Evolutionary conservation across 2,329 filamentous ascomycete genomes (phyloP), one percentile per base, ranked within the genome.

Genomic region (Sporothrix brunneoviolacea): DNA sequence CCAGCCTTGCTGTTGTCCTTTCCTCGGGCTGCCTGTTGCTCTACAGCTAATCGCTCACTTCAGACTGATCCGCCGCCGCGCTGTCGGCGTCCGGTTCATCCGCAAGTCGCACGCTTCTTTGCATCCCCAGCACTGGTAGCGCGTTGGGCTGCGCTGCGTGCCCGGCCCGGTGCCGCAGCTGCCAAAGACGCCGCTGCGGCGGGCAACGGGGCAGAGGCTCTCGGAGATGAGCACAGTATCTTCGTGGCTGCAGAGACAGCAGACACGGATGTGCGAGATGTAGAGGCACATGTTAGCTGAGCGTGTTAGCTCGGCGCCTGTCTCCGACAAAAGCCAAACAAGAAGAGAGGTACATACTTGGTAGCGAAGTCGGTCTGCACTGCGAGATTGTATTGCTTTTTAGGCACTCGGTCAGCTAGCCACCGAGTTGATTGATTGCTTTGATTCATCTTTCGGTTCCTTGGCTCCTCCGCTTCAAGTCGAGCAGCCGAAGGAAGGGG

Each of bases 211-310:
- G 55, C 69, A 71, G 18, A 64, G 58, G 36, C 61, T 62, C 47
- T 71, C 69, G 1, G 68, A 70, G 30, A 71, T 70, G 45, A 71
- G 63, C 8, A 72, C 65, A 0, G 64, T 70, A 38, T 70, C 66
- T 54, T 70, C 63, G 18, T 55, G 54, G 24, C 55, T 54, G 59
- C 69, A 72, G 52, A 58, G 40, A 44, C 57, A 58, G 59, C 69
- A 72, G 49, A 64, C 52, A 51, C 64, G 63, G 32, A 69, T 54
- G 58, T 72, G 68, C 19, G 61, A 65, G 22, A 67, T 61, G 59
- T 69, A 71, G 54, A 61, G 63, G 52, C 69, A 72, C 69, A 71
- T 70, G 32, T 15, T 30, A 6, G 15, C 16, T 30, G 15, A 10
- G 21, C 19, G 3, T 24, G 16, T 30, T 27, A 33, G 38, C n/a